Conservation (phyloP, 202 grass and related monocot species). For the Schoenoplectus triqueter region DNA sequence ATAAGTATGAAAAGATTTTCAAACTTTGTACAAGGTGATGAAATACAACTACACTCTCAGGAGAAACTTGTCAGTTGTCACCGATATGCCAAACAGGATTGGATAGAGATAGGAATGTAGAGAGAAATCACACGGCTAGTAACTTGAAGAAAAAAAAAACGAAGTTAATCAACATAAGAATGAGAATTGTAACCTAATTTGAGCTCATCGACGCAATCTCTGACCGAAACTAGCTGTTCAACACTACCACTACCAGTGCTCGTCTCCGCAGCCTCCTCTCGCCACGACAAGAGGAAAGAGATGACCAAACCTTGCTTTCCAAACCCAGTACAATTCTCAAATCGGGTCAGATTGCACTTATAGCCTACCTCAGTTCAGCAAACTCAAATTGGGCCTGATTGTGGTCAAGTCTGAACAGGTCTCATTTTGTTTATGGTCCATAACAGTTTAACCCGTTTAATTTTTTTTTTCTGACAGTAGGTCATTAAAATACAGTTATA, state of each 20-base stretch:
- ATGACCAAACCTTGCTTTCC: not conserved
- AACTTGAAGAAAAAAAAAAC: not conserved
- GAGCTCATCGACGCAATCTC: not conserved
- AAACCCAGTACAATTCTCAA: not conserved
- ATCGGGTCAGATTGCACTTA: not conserved
- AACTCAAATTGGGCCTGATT: not conserved
- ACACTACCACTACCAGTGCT: not conserved
- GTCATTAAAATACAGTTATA: not conserved
- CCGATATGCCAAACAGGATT: not conserved
- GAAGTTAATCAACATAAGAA: not conserved
- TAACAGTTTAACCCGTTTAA: too few species aligned
- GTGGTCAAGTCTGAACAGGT: not conserved
- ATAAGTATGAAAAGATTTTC: not conserved
- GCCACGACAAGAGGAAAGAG: not conserved
- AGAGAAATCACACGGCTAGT: not conserved
- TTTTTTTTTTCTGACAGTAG: not conserved
- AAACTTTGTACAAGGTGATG: constrained; percentile 4
- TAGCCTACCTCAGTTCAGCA: not conserved
- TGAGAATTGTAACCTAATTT: not conserved
- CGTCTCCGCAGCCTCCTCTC: not conserved
- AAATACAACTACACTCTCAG: not conserved
- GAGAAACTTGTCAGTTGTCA: not conserved
- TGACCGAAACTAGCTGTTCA: not conserved
- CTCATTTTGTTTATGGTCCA: not conserved
- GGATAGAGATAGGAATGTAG: not conserved